Conservation (phyloP, 208 protist species). For the Balamuthia mandrillaris region DNA sequence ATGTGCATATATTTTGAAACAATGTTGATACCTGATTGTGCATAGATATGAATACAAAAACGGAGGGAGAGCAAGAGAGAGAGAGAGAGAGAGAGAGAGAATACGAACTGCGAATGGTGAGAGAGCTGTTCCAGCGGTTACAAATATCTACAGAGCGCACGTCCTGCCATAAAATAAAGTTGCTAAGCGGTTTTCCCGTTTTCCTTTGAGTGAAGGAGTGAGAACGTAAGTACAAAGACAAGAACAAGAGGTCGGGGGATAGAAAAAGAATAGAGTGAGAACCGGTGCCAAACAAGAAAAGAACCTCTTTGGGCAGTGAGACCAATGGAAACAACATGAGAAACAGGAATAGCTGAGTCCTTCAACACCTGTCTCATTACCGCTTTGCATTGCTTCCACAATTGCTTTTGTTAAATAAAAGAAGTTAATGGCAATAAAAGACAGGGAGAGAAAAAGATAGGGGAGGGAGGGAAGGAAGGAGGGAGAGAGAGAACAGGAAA, state of each 20-base stretch:
- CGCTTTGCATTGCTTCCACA: neutral
- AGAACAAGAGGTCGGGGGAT: no score
- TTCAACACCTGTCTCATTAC: slow-evolving; percentile 4
- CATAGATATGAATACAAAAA: neutral
- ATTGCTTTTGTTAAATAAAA: neutral
- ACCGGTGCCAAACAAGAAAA: slow-evolving; percentile 36
- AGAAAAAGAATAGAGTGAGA: neutral
- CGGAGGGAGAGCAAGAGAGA: no score
- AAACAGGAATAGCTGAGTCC: neutral
- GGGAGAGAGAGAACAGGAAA: neutral
- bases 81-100: no score
- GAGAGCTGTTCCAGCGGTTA: slow-evolving; percentile 22
- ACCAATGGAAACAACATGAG: slow-evolving; percentile 10
- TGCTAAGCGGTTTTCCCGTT: slow-evolving; percentile 12
- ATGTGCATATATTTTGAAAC: slow-evolving; percentile 1
- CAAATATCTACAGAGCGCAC: neutral
- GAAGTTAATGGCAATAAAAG: neutral
- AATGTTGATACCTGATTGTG: slow-evolving; percentile 5
- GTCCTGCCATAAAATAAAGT: slow-evolving; percentile 39
- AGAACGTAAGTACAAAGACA: neutral
- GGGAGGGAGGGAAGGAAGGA: neutral
- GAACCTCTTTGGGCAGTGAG: slow-evolving; percentile 26
- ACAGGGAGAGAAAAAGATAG: neutral
- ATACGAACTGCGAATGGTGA: no score
- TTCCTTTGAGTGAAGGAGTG: neutral